phyloP scores from a whole-genome alignment of 306 rosid genomes.

The Pyrus betulifolia region DNA sequence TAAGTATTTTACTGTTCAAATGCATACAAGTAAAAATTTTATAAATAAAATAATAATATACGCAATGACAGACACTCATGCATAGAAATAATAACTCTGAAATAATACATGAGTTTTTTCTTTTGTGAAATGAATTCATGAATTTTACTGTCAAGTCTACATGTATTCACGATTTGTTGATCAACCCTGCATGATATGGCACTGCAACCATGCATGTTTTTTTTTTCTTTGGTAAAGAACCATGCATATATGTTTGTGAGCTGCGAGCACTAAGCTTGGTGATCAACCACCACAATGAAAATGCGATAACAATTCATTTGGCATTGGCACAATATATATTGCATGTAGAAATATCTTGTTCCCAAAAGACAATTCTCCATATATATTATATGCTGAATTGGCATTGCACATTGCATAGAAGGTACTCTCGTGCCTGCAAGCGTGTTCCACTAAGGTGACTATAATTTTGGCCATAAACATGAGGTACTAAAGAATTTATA shows the following conservation, averaged over 20 bases:
- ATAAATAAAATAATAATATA: not conserved
- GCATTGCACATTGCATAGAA: not conserved
- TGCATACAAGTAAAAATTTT: not conserved
- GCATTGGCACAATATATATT: not conserved
- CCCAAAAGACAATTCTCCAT: slow-evolving; percentile 12
- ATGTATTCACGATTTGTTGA: not conserved
- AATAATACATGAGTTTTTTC: too few relatives aligned
- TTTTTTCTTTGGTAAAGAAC: too few relatives aligned
- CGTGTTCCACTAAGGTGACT: slow-evolving; percentile 64
- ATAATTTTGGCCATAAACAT: not conserved
- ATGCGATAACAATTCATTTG: not conserved
- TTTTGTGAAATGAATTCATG: not conserved
- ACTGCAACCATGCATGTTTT: not conserved
- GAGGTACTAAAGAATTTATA: too few relatives aligned
- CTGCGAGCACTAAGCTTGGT: not conserved
- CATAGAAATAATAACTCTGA: not conserved
- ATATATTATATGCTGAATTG: not conserved
- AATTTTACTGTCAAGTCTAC: not conserved
- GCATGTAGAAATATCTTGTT: not conserved
- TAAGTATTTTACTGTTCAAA: not conserved
- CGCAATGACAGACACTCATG: not conserved
- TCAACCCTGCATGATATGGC: not conserved
- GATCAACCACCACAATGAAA: not conserved
- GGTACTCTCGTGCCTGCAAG: slow-evolving; percentile 13
- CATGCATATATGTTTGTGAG: not conserved